Conservation (phyloP, 2,329 filamentous ascomycete genomes). For the Curvularia sp. region DNA sequence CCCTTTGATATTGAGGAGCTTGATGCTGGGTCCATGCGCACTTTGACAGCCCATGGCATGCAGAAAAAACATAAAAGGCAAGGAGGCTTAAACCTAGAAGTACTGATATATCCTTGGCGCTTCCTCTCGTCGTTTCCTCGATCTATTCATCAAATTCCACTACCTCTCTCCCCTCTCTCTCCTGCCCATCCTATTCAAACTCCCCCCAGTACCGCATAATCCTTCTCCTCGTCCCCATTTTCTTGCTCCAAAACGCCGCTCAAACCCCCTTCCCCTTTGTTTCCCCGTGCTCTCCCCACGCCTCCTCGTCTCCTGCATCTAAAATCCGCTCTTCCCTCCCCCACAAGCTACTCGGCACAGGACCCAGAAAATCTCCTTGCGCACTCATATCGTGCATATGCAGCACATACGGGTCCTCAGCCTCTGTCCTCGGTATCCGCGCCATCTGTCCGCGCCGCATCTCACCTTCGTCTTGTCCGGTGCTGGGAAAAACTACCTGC, state of each 20-base stretch:
- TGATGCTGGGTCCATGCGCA: no score
- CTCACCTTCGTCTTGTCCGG: not conserved
- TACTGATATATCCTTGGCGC: no score
- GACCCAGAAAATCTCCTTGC: not conserved
- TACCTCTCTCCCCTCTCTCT: no score
- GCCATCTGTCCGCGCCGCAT: no score
- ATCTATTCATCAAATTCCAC: no score
- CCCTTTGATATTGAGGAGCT: not conserved
- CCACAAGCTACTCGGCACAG: not conserved
- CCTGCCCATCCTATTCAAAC: no score
- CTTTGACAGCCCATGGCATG: no score
- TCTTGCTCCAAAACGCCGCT: not conserved
- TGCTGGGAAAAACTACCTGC: no score
- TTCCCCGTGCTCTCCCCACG: not conserved
- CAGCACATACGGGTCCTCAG: constrained; percentile 11
- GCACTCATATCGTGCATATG: constrained; percentile 9
- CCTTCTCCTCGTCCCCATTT: not conserved
- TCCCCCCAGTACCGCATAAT: not conserved
- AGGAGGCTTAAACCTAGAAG: no score
- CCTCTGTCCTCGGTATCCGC: constrained; percentile 4
- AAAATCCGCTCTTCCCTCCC: not conserved
- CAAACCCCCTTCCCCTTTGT: not conserved
- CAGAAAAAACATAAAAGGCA: no score
- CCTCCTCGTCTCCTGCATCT: not conserved
- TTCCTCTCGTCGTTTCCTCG: no score